phyloP scores from a whole-genome alignment of 2,329 filamentous ascomycete species.

The Byssochlamys sp. region DNA sequence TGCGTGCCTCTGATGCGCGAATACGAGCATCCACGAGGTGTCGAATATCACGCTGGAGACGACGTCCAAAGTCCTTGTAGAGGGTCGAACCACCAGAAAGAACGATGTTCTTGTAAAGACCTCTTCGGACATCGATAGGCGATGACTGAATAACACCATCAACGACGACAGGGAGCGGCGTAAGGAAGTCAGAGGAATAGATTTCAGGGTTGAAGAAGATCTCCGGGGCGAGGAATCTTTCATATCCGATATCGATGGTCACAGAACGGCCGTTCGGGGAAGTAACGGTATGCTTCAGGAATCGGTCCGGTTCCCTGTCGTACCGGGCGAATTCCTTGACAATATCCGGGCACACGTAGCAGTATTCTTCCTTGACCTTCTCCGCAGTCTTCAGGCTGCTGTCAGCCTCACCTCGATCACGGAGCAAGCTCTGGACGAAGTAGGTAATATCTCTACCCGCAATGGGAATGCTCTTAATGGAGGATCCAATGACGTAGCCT shows the following conservation, averaged over 20 bases:
- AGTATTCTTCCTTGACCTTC: conserved; percentile 97
- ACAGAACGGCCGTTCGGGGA: conserved; percentile 78
- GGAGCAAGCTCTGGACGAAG: conserved; percentile 90
- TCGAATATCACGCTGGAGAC: conserved; percentile 93
- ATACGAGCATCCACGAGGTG: conserved; percentile 90
- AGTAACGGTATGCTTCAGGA: conserved; percentile 78
- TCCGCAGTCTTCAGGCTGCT: conserved; percentile 95
- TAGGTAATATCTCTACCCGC: conserved; percentile 97
- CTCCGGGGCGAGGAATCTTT: conserved; percentile 93
- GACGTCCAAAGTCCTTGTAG: conserved; percentile 95
- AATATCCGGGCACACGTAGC: conserved; percentile 96
- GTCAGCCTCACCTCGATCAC: conserved; percentile 92
- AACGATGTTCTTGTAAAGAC: conserved; percentile 99
- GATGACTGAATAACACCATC: conserved; percentile 95
- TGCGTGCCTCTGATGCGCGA: conserved; percentile 79
- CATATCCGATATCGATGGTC: conserved; percentile 87
- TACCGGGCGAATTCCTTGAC: conserved; percentile 96
- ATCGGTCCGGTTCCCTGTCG: conserved; percentile 83
- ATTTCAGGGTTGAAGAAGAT: conserved; percentile 99
- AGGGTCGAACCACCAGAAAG: conserved; percentile 91
- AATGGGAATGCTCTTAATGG: conserved; percentile 97
- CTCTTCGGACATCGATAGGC: conserved; percentile 91
- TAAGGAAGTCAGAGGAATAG: conserved; percentile 96
- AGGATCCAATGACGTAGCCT: conserved; percentile 96
- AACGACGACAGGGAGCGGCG: conserved; percentile 84